phyloP scores from a whole-genome alignment of 371 early-diverging fungal species.

The Choanephora cucurbitarum region DNA sequence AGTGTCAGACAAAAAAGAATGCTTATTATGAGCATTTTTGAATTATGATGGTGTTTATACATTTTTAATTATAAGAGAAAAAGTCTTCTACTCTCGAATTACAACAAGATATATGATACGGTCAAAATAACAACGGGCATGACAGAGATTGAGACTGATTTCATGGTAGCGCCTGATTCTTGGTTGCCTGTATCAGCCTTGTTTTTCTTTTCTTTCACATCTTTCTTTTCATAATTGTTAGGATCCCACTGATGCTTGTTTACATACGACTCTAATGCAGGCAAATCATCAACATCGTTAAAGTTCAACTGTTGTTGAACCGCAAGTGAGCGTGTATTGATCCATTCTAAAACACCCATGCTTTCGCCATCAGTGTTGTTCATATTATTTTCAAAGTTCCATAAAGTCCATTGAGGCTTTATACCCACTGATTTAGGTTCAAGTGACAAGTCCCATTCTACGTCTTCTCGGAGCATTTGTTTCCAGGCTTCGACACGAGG shows the following conservation, averaged over 20 bases:
- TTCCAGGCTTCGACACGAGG: slow-evolving; percentile 50
- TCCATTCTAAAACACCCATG: slow-evolving; percentile 35
- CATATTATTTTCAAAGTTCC: slow-evolving; percentile 48
- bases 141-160: neutral
- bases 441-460: slow-evolving; percentile 44
- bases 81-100: too few relatives aligned
- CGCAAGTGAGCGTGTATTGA: slow-evolving; percentile 25
- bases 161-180: slow-evolving; percentile 4
- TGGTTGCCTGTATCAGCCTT: slow-evolving; percentile 1
- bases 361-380: slow-evolving; percentile 26
- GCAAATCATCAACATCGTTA: slow-evolving; percentile 36
- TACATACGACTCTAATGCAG: slow-evolving; percentile 28
- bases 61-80: too few relatives aligned
- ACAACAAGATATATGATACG: too few relatives aligned
- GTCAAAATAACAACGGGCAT: too few relatives aligned
- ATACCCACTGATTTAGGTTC: slow-evolving; percentile 41
- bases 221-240: slow-evolving; percentile 14
- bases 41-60: too few relatives aligned
- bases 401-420: slow-evolving; percentile 34
- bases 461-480: slow-evolving; percentile 48
- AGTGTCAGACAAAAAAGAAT: too few relatives aligned
- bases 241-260: slow-evolving; percentile 19
- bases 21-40: too few relatives aligned
- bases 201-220: slow-evolving; percentile 10
- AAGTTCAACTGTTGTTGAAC: slow-evolving; percentile 33